Conservation (phyloP, 768 basidiomycete genomes). For the Amanita thiersii region DNA sequence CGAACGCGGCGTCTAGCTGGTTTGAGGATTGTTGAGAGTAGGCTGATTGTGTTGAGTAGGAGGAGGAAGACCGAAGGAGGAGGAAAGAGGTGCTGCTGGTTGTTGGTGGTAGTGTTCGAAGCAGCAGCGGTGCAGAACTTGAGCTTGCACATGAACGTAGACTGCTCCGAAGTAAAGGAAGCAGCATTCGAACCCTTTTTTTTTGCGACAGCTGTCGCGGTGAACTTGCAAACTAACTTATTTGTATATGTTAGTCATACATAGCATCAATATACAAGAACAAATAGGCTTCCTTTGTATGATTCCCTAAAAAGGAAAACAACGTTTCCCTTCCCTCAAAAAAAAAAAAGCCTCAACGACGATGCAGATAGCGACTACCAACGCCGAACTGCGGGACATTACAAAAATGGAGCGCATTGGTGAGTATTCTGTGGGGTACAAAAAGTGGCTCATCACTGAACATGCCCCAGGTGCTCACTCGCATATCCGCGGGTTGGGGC, state of each 20-base stretch:
- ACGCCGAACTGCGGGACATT: constrained; percentile 75
- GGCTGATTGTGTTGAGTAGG: constrained; percentile 1
- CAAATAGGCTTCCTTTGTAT: too few relatives aligned
- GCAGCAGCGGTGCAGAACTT: not conserved
- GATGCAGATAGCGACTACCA: constrained; percentile 72
- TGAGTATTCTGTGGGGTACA: constrained; percentile 19
- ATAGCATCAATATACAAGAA: too few relatives aligned
- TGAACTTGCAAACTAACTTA: too few relatives aligned
- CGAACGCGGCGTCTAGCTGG: constrained; percentile 29
- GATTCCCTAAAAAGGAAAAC: too few relatives aligned
- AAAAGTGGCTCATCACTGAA: constrained; percentile 7
- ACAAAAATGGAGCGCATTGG: constrained; percentile 94
- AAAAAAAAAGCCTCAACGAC: too few relatives aligned
- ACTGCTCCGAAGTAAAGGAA: constrained; percentile 2
- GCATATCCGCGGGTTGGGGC: constrained; percentile 91
- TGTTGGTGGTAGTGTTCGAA: not conserved
- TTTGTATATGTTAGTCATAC: too few relatives aligned
- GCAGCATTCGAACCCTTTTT: too few relatives aligned
- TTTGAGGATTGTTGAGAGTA: not conserved
- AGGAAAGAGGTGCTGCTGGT: too few relatives aligned
- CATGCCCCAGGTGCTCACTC: constrained; percentile 68
- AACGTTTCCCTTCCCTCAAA: too few relatives aligned
- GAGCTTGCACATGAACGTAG: not conserved
- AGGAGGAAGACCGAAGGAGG: too few relatives aligned
- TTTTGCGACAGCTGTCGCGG: too few relatives aligned